A percentile compares a stretch with the other conserved stretches of the same genome.
phyloP scores from a whole-genome alignment of 2,329 filamentous ascomycete genomes.

The Stagonosporopsis chrysanthemi region DNA sequence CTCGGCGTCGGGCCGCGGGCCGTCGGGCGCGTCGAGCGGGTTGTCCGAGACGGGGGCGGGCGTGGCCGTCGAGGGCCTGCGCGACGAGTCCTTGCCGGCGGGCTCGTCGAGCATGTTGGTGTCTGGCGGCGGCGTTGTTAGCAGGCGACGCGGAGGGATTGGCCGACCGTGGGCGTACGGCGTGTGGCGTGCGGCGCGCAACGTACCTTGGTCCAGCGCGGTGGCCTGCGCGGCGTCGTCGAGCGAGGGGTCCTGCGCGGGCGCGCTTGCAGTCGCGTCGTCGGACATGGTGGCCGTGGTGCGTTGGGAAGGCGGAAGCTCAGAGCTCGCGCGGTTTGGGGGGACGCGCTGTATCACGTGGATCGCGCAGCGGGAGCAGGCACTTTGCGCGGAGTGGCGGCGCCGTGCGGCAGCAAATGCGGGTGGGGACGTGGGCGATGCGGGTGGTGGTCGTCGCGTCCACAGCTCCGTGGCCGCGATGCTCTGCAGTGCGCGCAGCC shows the following conservation, averaged over 20 bases:
- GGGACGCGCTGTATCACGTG: too few species aligned
- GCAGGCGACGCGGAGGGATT: too few species aligned
- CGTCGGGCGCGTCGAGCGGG: slow-evolving; percentile 73
- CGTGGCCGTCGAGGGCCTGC: slow-evolving; percentile 66
- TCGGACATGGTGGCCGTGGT: slow-evolving; percentile 42
- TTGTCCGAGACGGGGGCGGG: slow-evolving; percentile 66
- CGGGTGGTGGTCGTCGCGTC: slow-evolving; percentile 39
- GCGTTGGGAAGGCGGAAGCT: slow-evolving; percentile 5
- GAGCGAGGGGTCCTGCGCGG: slow-evolving; percentile 37
- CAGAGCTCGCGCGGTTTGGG: background rate
- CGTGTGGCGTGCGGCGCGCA: background rate
- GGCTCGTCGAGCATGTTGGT: slow-evolving; percentile 61
- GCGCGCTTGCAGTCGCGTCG: slow-evolving; percentile 40
- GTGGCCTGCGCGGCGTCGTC: slow-evolving; percentile 34
- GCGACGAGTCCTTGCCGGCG: slow-evolving; percentile 52
- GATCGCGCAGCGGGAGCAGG: too few species aligned
- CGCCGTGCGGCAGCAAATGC: slow-evolving; percentile 28
- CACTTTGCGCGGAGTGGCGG: slow-evolving; percentile 13
- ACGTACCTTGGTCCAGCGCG: slow-evolving; percentile 46
- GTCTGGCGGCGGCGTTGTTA: slow-evolving; percentile 59
- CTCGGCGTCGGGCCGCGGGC: slow-evolving; percentile 65
- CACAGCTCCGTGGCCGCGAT: slow-evolving; percentile 39
- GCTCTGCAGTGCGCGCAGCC: slow-evolving; percentile 25
- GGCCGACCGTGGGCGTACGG: too few species aligned
- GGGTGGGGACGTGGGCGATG: slow-evolving; percentile 36